Evolutionary conservation across 2,329 filamentous ascomycete species (phyloP).

Genomic region (Periconia macrospinosa): DNA sequence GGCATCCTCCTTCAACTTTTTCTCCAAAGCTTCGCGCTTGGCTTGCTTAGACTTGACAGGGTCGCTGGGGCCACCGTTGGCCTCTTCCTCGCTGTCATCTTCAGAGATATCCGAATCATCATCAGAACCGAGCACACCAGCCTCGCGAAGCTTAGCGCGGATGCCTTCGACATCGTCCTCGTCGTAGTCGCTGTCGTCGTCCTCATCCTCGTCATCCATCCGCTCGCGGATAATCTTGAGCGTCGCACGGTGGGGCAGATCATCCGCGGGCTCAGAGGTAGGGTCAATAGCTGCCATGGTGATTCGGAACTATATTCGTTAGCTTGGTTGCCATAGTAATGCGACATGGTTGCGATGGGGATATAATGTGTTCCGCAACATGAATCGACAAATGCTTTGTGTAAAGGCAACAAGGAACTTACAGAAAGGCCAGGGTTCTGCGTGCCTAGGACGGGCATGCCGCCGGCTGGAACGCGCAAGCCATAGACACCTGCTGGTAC

Average conservation of each 20-base stretch:
- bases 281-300: constrained; percentile 99
- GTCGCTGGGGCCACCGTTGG: constrained; percentile 89
- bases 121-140: constrained; percentile 35
- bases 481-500: constrained; percentile 81
- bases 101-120: constrained; percentile 42
- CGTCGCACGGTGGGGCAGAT: constrained; percentile 71
- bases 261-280: constrained; percentile 60
- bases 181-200: constrained; percentile 58
- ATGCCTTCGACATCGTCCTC: constrained; percentile 46
- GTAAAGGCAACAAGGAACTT: constrained; percentile 46
- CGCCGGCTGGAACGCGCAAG: constrained; percentile 84
- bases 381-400: background rate
- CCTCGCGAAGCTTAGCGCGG: constrained; percentile 36
- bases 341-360: background rate
- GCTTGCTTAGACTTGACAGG: constrained; percentile 87
- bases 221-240: constrained; percentile 85
- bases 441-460: constrained; percentile 77
- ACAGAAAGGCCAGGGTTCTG: constrained; percentile 79
- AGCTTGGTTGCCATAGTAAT: background rate
- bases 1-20: constrained; percentile 73
- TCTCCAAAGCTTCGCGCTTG: constrained; percentile 73
- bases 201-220: constrained; percentile 59
- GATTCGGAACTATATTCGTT: constrained; percentile 74
- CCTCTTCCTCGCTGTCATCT: constrained; percentile 68
- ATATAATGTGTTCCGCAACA: background rate